Evolutionary conservation across 768 basidiomycete species (phyloP), one percentile per base, ranked within the genome.

Genomic region (Russula lepida): DNA sequence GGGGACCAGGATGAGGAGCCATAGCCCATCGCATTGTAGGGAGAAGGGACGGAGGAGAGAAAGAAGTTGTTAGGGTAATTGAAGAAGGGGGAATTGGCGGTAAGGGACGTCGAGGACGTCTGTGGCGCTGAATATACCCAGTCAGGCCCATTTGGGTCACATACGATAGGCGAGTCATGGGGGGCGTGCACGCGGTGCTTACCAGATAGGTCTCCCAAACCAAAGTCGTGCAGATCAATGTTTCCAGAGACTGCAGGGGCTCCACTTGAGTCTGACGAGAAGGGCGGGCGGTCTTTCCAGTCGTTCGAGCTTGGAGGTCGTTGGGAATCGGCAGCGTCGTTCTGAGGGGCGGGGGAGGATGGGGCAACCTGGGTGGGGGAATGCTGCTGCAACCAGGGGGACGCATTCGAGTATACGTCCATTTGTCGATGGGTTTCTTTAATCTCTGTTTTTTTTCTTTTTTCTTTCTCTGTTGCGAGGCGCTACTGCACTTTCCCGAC

Each of bases 11-110:
- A 68, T 64, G 73, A 67, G 3, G 77, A 67, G n/a, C 81, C 79
- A 61, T 85, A 87, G 2, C 79, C 69, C 68, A 82, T 77, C 6
- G 79, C 76, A 62, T 80, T 80, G 70, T 79, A 84, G 15, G 80
- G 78, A 4, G 76, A 74, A 4, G 76, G 71, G 30, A 78, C 74
- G 57, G 71, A 68, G 11, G 74, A 69, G 50, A 77, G 67, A 55
- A 76, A 79, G 66, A 75, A 81, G 53, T 71, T 73, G 59, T 72
- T 62, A 47, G 69, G 25, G 55, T 69, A 72, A 6, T 56, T 63
- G 68, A 68, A 75, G 69, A 74, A 77, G 71, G 52, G 73, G 70
- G 52, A 71, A 67, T 43, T 74, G 65, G 79, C 67, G 6, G 78
- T 66, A 64, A 75, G 68, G 30, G 78, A 68, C 4, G 60, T 52